These are phyloP conservation scores for Hypocrella siamensis DNA, from an alignment of 2,329 filamentous ascomycete genomes.

Conservation along the genomic window DNA sequence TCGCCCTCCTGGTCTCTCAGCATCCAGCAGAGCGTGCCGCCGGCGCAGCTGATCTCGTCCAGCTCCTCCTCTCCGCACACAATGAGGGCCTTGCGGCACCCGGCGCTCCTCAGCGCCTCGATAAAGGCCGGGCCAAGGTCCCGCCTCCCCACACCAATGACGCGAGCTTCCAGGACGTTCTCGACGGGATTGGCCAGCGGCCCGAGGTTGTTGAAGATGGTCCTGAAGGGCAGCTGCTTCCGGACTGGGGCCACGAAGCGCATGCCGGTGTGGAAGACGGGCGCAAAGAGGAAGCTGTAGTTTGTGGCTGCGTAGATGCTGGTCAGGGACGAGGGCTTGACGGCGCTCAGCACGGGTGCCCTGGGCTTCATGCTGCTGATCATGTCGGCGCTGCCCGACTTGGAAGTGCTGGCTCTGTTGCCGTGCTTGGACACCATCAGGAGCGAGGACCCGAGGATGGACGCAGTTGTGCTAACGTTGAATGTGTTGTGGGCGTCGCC, in stretches of 20 bases:
- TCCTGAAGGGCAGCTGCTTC: constrained; percentile 80
- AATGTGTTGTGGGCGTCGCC: constrained; percentile 96
- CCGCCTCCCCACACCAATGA: constrained; percentile 83
- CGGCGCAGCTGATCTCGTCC: constrained; percentile 88
- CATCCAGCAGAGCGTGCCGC: constrained; percentile 78
- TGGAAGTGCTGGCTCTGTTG: constrained; percentile 87
- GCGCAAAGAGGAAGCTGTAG: constrained; percentile 91
- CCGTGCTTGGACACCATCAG: constrained; percentile 88
- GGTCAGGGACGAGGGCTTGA: constrained; percentile 56
- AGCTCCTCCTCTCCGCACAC: constrained; percentile 91
- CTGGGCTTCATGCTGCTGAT: constrained; percentile 59
- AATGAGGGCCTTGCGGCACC: constrained; percentile 70
- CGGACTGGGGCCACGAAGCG: constrained; percentile 74
- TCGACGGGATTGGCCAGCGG: constrained; percentile 86
- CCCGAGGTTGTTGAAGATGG: constrained; percentile 93
- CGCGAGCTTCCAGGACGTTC: constrained; percentile 66
- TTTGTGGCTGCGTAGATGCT: constrained; percentile 66
- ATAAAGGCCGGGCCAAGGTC: constrained; percentile 82
- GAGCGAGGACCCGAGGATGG: constrained; percentile 75
- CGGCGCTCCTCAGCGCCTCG: constrained; percentile 62
- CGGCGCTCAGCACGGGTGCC: constrained; percentile 57
- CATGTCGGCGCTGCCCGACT: constrained; percentile 88
- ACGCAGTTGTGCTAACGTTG: constrained; percentile 93
- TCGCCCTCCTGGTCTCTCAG: constrained; percentile 34
- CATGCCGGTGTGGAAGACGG: constrained; percentile 94